Percentiles rank a stretch among this genome's conserved stretches.
Evolutionary conservation across 306 rosid genomes (phyloP).

Genomic region (Lotus japonicus): DNA sequence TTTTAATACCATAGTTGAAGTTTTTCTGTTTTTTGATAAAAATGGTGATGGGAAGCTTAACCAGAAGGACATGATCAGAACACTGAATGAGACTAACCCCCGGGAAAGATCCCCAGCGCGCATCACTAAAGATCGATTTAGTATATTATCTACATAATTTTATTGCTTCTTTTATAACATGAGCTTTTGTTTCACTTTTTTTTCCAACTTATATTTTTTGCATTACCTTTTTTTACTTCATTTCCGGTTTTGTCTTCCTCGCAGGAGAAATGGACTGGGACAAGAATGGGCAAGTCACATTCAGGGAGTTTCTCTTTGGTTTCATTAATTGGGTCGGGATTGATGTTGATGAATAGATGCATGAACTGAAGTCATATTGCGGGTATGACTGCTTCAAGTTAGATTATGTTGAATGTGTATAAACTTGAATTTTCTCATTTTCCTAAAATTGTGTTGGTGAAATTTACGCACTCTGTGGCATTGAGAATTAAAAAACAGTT

Average conservation of each 20-base stretch:
- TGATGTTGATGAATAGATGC: constrained; percentile 52
- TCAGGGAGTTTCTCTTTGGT: constrained; percentile 81
- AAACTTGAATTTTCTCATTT: constrained; percentile 7
- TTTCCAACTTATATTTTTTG: neutral
- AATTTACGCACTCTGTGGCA: neutral
- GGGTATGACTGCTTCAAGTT: constrained; percentile 2
- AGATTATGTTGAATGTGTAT: constrained; percentile 12
- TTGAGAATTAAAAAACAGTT: neutral
- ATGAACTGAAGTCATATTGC: constrained; percentile 5
- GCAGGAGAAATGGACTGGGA: constrained; percentile 91
- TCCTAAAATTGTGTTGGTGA: constrained; percentile 1
- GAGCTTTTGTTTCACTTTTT: neutral
- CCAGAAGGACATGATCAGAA: constrained; percentile 62
- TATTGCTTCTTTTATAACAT: neutral
- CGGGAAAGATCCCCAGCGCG: constrained; percentile 71
- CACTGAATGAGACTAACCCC: constrained; percentile 61
- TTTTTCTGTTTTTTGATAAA: constrained; percentile 67
- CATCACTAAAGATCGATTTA: constrained; percentile 49
- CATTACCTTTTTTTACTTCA: neutral
- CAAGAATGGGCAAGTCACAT: constrained; percentile 66
- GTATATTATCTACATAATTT: constrained; percentile 44
- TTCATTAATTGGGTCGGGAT: constrained; percentile 83
- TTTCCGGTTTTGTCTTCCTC: neutral
- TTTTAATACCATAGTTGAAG: constrained; percentile 61
- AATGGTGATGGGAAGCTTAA: constrained; percentile 77